Evolutionary conservation across 2,329 filamentous ascomycete genomes (phyloP).

Genomic region (Claviceps sp.): DNA sequence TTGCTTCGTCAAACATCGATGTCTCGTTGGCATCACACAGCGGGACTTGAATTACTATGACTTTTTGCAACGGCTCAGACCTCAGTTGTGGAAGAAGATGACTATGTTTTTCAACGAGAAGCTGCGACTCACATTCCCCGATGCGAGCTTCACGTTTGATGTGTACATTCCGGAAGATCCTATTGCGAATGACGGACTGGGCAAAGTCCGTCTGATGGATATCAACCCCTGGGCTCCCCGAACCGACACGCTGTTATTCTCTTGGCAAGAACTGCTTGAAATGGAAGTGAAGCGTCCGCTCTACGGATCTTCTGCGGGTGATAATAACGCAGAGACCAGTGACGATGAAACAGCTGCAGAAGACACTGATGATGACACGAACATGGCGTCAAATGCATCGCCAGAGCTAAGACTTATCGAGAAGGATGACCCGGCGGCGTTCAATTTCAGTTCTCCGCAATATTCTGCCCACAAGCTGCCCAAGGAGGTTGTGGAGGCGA

Average conservation of each 20-base stretch:
- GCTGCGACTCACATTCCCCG: constrained; percentile 66
- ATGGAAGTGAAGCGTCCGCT: constrained; percentile 49
- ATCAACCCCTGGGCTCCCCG: constrained; percentile 88
- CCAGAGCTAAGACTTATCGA: constrained; percentile 75
- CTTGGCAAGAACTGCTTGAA: constrained; percentile 74
- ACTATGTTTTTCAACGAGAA: constrained; percentile 63
- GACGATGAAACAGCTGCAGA: constrained; percentile 25
- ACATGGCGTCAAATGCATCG: constrained; percentile 42
- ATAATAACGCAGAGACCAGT: constrained; percentile 17
- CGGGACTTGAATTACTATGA: constrained; percentile 83
- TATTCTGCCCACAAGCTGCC: constrained; percentile 95
- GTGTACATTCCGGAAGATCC: constrained; percentile 69
- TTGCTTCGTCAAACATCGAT: constrained; percentile 78
- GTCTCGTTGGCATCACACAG: constrained; percentile 72
- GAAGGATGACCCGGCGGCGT: constrained; percentile 77
- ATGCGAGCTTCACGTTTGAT: constrained; percentile 77
- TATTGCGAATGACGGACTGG: constrained; percentile 43
- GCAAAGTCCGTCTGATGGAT: constrained; percentile 74
- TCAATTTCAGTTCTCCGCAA: constrained; percentile 70
- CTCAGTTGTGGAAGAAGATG: constrained; percentile 54
- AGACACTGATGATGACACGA: constrained; percentile 23
- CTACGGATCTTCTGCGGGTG: constrained; percentile 29
- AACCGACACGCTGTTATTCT: constrained; percentile 81
- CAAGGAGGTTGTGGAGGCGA: constrained; percentile 73
- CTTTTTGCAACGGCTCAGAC: constrained; percentile 55